Base-by-base conservation (phyloP, 352 stramenopile genomes). In the Pythium aquatile region DNA sequence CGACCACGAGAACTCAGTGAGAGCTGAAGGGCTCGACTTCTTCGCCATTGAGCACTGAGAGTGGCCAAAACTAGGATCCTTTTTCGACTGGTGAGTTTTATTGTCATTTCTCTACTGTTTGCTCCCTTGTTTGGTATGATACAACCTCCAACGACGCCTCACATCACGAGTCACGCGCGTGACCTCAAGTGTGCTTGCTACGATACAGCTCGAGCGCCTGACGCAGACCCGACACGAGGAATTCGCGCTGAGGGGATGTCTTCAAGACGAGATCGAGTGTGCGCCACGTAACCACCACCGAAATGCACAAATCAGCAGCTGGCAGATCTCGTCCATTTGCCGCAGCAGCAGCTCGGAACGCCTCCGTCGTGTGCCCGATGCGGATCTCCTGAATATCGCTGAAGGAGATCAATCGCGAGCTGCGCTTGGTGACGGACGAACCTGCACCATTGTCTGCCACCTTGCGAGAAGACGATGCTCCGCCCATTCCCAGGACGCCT, bases 191-290 rank as follows among this genome's bases (percentile, higher is more conserved):
- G 55, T 63, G 55, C 48, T 68, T 73, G 20, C 5, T 46, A 48
- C 66, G 55, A 32, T 64, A 73, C 17, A 66, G 32, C 6, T 69
- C 61, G 14, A 73, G 52, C 20, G 66, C 56, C 5, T 37, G 55
- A 32, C 58, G 69, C 35, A 93, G 60, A 0, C 85, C 79, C 20
- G 73, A 61, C 40, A 79, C 68, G 46, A 93, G 59, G 39, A 88
- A 90, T 8, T 84, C 73, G 49, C 77, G 81, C 63, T 93, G 81
- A 11, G 51, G 71, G 17, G 63, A 29, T 17, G 70, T 65, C 40
- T 87, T 76, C 14, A 87, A 62, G 5, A 81, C 78, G 26, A 93
- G 44, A 35, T 91, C 81, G 24, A 93, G 72, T 8, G 82, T 88
- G 69, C 82, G 74, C 75, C 74, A 84, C 17, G 70, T 55, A n/a